Evolutionary conservation across 306 rosid genomes (phyloP).

Genomic region (Phaseolus lunatus): DNA sequence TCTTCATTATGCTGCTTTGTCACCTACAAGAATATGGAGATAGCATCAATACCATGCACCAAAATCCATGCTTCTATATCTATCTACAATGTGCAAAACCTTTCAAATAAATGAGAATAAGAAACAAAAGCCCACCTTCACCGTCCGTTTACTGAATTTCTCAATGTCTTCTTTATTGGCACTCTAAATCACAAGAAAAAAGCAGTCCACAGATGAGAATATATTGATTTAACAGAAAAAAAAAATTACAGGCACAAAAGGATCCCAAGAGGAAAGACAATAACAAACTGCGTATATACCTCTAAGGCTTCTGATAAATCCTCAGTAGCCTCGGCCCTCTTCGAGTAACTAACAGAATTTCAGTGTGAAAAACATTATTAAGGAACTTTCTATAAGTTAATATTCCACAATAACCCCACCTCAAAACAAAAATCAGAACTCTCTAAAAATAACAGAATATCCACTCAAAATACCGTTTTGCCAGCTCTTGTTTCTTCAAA

Average conservation of each 20-base stretch:
- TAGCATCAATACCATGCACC: slow-evolving; percentile 37
- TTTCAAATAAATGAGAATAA: slow-evolving; percentile 19
- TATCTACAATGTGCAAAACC: background rate
- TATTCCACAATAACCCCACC: background rate
- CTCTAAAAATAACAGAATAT: slow-evolving; percentile 12
- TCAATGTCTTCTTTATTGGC: slow-evolving; percentile 92
- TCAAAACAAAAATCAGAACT: background rate
- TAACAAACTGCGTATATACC: slow-evolving; percentile 51
- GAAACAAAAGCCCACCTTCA: slow-evolving; percentile 68
- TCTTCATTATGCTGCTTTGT: slow-evolving; percentile 97
- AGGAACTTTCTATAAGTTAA: background rate
- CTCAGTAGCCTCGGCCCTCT: slow-evolving; percentile 81
- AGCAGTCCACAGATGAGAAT: slow-evolving; percentile 21
- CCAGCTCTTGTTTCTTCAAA: slow-evolving; percentile 90
- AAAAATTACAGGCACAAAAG: slow-evolving; percentile 16
- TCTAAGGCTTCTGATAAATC: slow-evolving; percentile 79
- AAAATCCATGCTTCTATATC: background rate
- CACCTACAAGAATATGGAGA: slow-evolving; percentile 63
- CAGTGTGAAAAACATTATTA: slow-evolving; percentile 27
- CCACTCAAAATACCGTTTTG: slow-evolving; percentile 72
- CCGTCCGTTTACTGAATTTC: slow-evolving; percentile 94
- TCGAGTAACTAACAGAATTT: slow-evolving; percentile 61
- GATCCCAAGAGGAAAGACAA: slow-evolving; percentile 1
- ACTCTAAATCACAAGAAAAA: slow-evolving; percentile 59
- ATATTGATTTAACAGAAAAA: slow-evolving; percentile 5